Percentiles rank a stretch among this genome's conserved stretches.
Evolutionary conservation across 352 stramenopile species (phyloP).

Genomic region (Thalassiosira hispida): DNA sequence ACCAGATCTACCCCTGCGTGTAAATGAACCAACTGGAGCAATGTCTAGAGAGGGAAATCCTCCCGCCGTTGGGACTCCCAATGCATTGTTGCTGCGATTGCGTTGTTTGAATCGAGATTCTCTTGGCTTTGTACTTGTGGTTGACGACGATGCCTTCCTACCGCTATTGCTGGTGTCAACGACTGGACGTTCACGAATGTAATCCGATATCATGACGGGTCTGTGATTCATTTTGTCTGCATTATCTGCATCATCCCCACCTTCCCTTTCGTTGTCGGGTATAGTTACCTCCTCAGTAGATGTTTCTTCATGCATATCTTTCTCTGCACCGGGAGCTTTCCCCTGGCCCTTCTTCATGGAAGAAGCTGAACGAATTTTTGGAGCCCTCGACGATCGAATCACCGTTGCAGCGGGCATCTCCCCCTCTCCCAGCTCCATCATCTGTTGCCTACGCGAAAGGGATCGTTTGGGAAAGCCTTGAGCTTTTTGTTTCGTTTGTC

Average conservation of each 20-base stretch:
- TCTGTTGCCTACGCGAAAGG: constrained; percentile 58
- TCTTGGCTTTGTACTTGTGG: constrained; percentile 23
- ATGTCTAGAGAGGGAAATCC: constrained; percentile 67
- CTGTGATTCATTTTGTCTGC: constrained; percentile 22
- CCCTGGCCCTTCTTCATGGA: constrained; percentile 27
- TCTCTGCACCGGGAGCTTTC: constrained; percentile 10
- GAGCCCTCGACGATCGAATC: constrained; percentile 57
- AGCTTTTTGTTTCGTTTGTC: constrained; percentile 7
- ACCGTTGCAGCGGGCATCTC: constrained; percentile 68
- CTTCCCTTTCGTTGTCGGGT: constrained; percentile 5
- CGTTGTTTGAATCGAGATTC: constrained; percentile 59
- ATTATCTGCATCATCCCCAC: constrained; percentile 10
- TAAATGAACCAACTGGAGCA: constrained; percentile 61
- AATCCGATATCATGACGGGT: constrained; percentile 54
- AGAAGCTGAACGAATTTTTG: constrained; percentile 39
- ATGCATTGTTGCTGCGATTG: constrained; percentile 38
- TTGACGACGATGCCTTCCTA: constrained; percentile 21
- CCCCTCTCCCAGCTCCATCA: constrained; percentile 70
- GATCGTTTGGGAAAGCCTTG: constrained; percentile 40
- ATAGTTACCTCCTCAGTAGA: neutral
- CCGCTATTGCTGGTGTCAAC: constrained; percentile 8
- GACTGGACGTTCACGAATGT: constrained; percentile 51
- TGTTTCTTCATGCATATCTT: constrained; percentile 13
- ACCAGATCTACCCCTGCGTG: constrained; percentile 45
- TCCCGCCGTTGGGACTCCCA: constrained; percentile 36